A percentile compares a stretch with the other conserved stretches of the same genome.
Evolutionary conservation across 768 basidiomycete species (phyloP).

Genomic region (Hygrocybe coccinea): DNA sequence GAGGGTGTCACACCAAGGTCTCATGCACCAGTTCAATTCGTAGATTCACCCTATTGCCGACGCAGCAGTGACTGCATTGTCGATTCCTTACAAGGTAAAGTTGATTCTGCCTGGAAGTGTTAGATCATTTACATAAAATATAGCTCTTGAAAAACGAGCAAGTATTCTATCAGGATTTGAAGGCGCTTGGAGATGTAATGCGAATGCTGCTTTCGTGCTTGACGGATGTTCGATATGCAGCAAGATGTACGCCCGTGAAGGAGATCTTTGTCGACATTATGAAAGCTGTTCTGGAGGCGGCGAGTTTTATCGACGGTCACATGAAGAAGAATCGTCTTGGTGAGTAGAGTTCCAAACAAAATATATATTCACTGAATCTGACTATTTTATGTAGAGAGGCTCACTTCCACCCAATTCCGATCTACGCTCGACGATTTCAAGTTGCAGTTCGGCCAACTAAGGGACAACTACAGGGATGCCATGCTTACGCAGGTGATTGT

Average conservation of each 20-base stretch:
- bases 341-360: neutral
- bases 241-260: neutral
- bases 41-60: neutral
- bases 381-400: neutral
- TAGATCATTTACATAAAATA: neutral
- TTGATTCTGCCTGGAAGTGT: neutral
- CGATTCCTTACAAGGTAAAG: neutral
- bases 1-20: neutral
- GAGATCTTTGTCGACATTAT: neutral
- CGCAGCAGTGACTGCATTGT: neutral
- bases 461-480: neutral
- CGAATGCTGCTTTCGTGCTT: neutral
- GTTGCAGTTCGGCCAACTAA: neutral
- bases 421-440: neutral
- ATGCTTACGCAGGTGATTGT: neutral
- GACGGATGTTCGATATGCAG: neutral
- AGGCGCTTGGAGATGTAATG: neutral
- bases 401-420: neutral
- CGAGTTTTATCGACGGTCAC: neutral
- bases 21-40: neutral
- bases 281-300: neutral
- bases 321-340: neutral
- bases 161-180: neutral
- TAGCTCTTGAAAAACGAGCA: neutral
- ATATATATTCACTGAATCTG: neutral